Base-by-base conservation (phyloP, 495 filamentous ascomycete species). In the Cudoniella acicularis region DNA sequence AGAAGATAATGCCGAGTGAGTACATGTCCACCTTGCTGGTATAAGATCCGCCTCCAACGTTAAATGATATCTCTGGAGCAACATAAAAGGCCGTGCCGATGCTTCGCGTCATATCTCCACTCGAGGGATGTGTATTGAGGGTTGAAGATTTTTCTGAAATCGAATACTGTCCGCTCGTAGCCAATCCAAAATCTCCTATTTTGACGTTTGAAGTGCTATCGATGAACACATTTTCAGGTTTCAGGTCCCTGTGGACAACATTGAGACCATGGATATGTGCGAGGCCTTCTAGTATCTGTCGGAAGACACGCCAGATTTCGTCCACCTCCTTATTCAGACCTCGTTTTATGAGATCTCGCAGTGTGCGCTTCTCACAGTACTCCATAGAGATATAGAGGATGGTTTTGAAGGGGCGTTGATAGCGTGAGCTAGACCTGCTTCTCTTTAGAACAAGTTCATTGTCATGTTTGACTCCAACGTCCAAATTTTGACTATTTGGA, bases 21-120 rank as follows among this genome's bases (percentile, higher is more conserved):
- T 91, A 98, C 93, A 98, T 96, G 76, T 98, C 93, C 10, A 96
- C 93, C 71, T 96, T 98, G 57, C 91, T 88, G 55, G 89, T 92
- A 68, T 97, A 98, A 20, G 83, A 41, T 9, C 48, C 83, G 4
- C 86, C 89, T 21, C 77, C 79, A 11, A 83, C 86, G 10, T 88
- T 87, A 13, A 76, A 78, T 58, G 88, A 83, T 57, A 98, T 82
- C 69, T 98, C 94, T 1, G 94, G 94, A 3, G 94, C 95, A 50
- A 96, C 90, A 68, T 98, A 98, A 49, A 92, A 87, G 0, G 91
- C 86, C 36, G 94, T 98, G n/a, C 94, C 94, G 55, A 98, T 83
- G 73, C 91, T 95, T 59, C 86, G 86, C 11, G 95, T 97, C 70
- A 83, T 70, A 56, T 84, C 78, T 50, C 71, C 65, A 18, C 71